These are phyloP conservation scores for Ascosphaera aggregata DNA, from an alignment of 2,329 filamentous ascomycete genomes.

Conservation along the genomic window DNA sequence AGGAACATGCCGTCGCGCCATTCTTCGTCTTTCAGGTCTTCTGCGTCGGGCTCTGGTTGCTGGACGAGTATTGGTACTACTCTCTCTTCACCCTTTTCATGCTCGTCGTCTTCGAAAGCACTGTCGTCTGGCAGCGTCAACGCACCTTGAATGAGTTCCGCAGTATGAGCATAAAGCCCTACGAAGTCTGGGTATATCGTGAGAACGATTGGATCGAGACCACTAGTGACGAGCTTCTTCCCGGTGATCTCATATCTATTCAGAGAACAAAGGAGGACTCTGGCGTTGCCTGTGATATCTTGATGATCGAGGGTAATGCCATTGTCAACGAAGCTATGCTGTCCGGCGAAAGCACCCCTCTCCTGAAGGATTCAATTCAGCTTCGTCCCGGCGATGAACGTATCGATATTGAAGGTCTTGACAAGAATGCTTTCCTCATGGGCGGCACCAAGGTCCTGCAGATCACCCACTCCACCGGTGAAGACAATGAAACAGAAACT, in stretches of 20 bases:
- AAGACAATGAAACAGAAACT: constrained; percentile 37
- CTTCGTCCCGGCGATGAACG: constrained; percentile 59
- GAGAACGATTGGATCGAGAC: constrained; percentile 72
- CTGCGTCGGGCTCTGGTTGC: constrained; percentile 93
- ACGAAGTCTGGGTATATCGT: constrained; percentile 78
- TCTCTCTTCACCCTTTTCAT: constrained; percentile 97
- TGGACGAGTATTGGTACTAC: constrained; percentile 99
- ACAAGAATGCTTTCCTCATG: constrained; percentile 93
- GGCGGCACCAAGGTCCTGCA: constrained; percentile 96
- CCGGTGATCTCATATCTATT: constrained; percentile 81
- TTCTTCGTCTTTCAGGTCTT: constrained; percentile 99
- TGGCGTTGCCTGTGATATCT: constrained; percentile 91
- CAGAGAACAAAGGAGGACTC: constrained; percentile 89
- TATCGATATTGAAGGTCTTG: constrained; percentile 72
- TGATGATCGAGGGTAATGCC: constrained; percentile 78
- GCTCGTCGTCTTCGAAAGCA: constrained; percentile 86
- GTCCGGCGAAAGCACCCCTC: constrained; percentile 88
- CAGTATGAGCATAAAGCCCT: constrained; percentile 98
- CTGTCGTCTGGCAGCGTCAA: constrained; percentile 97
- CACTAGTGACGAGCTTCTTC: constrained; percentile 74
- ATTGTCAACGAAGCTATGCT: constrained; percentile 99
- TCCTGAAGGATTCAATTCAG: constrained; percentile 89
- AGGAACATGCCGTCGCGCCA: constrained; percentile 92
- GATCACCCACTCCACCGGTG: constrained; percentile 64
- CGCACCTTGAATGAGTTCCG: constrained; percentile 89